Evolutionary conservation across 2,329 filamentous ascomycete genomes (phyloP).

Genomic region (Aspergillus neotritici): DNA sequence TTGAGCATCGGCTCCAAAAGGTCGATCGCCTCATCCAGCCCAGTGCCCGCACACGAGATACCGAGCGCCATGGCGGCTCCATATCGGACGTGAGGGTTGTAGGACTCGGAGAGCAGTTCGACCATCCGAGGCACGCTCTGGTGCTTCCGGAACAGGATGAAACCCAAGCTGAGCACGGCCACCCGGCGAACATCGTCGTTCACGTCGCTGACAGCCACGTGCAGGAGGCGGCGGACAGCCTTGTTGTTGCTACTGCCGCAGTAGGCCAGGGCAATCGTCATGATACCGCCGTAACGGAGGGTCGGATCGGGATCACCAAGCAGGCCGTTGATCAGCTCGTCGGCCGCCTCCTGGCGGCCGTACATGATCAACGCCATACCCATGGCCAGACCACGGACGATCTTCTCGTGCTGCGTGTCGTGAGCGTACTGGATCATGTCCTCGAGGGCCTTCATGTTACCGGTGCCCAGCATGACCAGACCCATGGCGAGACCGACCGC

Average conservation of each 20-base stretch:
- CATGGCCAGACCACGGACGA: slow-evolving; percentile 87
- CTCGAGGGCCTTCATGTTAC: slow-evolving; percentile 84
- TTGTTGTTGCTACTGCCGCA: slow-evolving; percentile 98
- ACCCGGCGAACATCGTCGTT: slow-evolving; percentile 95
- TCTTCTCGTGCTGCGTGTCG: slow-evolving; percentile 98
- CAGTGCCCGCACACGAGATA: slow-evolving; percentile 95
- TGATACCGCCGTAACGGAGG: slow-evolving; percentile 91
- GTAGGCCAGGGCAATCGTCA: slow-evolving; percentile 97
- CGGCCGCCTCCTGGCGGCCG: slow-evolving; percentile 85
- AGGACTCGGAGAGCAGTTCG: slow-evolving; percentile 93
- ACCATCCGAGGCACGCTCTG: slow-evolving; percentile 98
- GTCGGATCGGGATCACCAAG: slow-evolving; percentile 91
- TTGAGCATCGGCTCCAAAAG: slow-evolving; percentile 99
- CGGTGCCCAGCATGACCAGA: slow-evolving; percentile 97
- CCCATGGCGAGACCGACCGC: slow-evolving; percentile 95
- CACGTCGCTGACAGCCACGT: slow-evolving; percentile 95
- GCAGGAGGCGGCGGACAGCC: slow-evolving; percentile 89
- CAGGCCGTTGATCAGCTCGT: slow-evolving; percentile 88
- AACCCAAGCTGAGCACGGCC: slow-evolving; percentile 95
- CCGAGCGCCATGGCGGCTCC: slow-evolving; percentile 97
- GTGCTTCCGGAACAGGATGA: slow-evolving; percentile 97
- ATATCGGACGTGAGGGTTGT: slow-evolving; percentile 97
- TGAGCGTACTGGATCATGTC: slow-evolving; percentile 98
- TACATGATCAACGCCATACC: slow-evolving; percentile 99
- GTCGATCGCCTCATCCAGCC: slow-evolving; percentile 92